Base-by-base conservation (phyloP, 2,329 filamentous ascomycete genomes). In the Penicillium psychrosexuale region DNA sequence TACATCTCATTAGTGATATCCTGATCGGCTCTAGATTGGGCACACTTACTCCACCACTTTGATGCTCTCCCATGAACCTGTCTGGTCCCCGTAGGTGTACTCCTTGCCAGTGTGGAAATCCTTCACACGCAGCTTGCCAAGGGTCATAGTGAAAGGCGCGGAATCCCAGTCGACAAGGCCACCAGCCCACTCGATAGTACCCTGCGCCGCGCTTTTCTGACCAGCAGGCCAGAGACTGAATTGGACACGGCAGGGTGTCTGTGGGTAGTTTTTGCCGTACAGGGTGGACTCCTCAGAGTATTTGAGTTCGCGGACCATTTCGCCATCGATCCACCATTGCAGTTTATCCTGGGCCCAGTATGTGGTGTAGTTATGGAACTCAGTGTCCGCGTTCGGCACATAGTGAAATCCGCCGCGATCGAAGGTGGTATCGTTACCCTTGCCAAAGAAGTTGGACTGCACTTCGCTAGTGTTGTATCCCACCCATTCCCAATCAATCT, bases 391-490 rank as follows among this genome's bases (percentile, higher is more conserved):
- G 67, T 83, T 76, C 60, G 77, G 61, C 68, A 86, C 77, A 7
- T 84, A 75, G 74, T 94, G 89, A 70, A 89, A 89, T 47, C 87
- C 86, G 59, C 90, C 93, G 53, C 92, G 88, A 75, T 93, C 89
- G 77, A 92, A 95, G 5, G 83, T 81, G 1, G 66, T 67, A 0
- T 89, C 89, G 64, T 89, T 82, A 51, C 94, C 94, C 76, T 97
- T 96, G 73, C 92, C 91, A 66, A 97, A 99, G 78, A 95, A 99
- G 77, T 99, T 97, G 66, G 87, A 89, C 75, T 97, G 93, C 33
- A 76, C 74, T 34, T 61, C 52, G 37, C 56, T 66, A 24, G 66
- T 69, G 58, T 75, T 72, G 47, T 70, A 70, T 46, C 75, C 75
- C 22, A 75, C 61, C 72, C 72, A 74, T 52, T 75, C 73, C 73